These are phyloP conservation scores for Aspergillus saccharolyticus DNA, from an alignment of 495 filamentous ascomycete species.

Conservation along the genomic window DNA sequence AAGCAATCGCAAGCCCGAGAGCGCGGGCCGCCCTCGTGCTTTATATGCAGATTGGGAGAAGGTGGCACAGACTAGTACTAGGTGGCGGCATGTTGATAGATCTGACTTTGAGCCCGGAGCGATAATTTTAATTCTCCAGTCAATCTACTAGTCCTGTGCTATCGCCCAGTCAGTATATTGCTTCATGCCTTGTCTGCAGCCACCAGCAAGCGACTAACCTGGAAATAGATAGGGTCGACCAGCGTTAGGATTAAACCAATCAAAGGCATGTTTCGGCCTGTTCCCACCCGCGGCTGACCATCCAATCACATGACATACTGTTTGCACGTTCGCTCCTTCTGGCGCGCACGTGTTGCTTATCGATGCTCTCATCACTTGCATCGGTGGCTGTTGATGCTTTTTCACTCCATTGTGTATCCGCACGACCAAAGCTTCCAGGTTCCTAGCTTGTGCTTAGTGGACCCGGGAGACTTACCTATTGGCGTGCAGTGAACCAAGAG, in stretches of 20 bases:
- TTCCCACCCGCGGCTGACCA: not conserved
- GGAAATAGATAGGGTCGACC: not conserved
- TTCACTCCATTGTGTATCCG: not conserved
- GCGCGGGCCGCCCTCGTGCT: not conserved
- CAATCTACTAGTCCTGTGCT: not conserved
- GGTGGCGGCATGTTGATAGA: not conserved
- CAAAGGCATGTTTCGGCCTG: not conserved
- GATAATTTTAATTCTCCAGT: not conserved
- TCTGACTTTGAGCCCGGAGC: not conserved
- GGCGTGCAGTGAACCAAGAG: not conserved
- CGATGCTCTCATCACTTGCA: not conserved
- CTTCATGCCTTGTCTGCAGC: not conserved
- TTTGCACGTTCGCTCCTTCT: not conserved
- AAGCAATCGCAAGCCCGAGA: too few species aligned
- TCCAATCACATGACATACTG: not conserved
- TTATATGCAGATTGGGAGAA: not conserved
- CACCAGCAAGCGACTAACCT: not conserved
- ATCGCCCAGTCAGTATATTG: not conserved
- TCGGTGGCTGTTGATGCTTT: not conserved
- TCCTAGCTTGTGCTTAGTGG: not conserved
- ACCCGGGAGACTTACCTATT: not conserved
- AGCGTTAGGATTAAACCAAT: not conserved
- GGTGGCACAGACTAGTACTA: not conserved
- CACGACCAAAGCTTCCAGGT: not conserved
- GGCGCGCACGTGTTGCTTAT: not conserved